Conservation (phyloP, 345 rosid genomes). For the Rhodamnia rubescens region DNA sequence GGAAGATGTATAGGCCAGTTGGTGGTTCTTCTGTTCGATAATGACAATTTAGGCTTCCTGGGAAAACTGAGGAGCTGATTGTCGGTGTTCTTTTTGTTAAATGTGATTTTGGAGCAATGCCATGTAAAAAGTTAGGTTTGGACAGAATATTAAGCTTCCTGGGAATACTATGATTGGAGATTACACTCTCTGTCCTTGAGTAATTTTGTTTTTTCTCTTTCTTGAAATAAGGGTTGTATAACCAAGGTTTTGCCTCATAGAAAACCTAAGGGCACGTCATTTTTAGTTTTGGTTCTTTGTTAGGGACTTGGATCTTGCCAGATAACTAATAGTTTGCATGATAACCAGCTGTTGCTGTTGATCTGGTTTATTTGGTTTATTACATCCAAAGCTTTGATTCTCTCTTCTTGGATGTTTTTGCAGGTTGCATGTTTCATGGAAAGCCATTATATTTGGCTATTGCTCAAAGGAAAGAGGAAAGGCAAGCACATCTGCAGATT, state of each 20-base stretch:
- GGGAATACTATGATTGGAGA: background rate
- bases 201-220: background rate
- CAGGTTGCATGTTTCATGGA: slow-evolving; percentile 50
- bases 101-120: background rate
- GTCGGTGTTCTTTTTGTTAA: background rate
- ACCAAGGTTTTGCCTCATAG: background rate
- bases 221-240: background rate
- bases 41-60: background rate
- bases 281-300: background rate
- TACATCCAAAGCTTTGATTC: background rate
- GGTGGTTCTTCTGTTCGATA: background rate
- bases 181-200: background rate
- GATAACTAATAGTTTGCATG: background rate
- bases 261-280: background rate
- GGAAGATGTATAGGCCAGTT: background rate
- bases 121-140: background rate
- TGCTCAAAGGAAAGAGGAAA: slow-evolving; percentile 74
- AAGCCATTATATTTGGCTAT: slow-evolving; percentile 67
- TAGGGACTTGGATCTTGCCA: background rate
- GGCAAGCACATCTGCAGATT: slow-evolving; percentile 42
- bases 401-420: background rate
- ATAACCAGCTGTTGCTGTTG: background rate
- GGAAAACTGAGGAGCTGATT: background rate
- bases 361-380: background rate
- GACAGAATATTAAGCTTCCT: background rate